Base-by-base conservation (phyloP, 768 basidiomycete genomes). In the Clathrus columnatus region DNA sequence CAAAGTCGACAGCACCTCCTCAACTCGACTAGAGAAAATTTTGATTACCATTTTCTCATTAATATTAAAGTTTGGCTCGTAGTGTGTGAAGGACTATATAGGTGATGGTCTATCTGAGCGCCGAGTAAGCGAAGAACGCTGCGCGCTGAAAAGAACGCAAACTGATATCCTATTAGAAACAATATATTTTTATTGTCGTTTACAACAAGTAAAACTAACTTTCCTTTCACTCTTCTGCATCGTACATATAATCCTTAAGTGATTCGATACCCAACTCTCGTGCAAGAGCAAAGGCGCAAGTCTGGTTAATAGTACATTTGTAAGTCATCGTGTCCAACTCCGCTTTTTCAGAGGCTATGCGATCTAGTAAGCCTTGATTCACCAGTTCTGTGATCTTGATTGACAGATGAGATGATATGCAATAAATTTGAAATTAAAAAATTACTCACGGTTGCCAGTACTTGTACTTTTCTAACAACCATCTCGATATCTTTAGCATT, bases 401-500 rank as follows among this genome's bases (percentile, higher is more conserved):
- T 7, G 2, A n/a, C 24, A 30, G 6, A 52, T 11, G 54, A 24
- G 26, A 28, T 51, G 23, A 27, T 49, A 45, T 56, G 7, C 17
- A 44, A 24, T 7, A 41, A 32, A 48, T 41, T 8, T 23, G 30
- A 48, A 30, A 27, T 21, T 7, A 36, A 44, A 51, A 54, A 47
- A 57, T 36, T 14, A 70, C 84, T 26, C 61, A 89, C 88, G 41
- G 76, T 71, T 16, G 76, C 75, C 56, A 77, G 79, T 1, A 86
- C 68, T 5, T 80, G 78, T 5, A 84, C 76, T 27, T 85, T 72
- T 16, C 77, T 69, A 14, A 81, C 75, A 61, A 90, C 88, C 76
- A 81, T 81, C 63, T 90, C 87, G 0, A 85, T 85, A 41, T 84
- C 77, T 60, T 88, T 86, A 2, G 86, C 87, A 1, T 83, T 77